phyloP scores from a whole-genome alignment of 1,284 basidiomycete genomes.

The Lentinula novae-zelandiae region DNA sequence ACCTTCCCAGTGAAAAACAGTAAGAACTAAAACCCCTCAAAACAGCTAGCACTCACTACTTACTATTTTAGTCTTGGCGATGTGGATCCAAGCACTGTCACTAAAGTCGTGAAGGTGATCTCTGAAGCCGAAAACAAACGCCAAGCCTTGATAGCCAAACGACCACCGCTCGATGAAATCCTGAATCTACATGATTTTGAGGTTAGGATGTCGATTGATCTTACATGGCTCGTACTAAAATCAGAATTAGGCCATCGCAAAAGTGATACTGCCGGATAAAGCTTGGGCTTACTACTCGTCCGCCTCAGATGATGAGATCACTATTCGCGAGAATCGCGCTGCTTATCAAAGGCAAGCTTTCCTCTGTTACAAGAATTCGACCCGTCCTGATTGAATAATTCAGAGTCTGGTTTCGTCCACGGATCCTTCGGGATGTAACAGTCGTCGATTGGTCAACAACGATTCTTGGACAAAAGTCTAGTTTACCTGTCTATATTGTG shows the following conservation, averaged over 20 bases:
- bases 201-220: conserved; percentile 32
- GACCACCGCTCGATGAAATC: conserved; percentile 74
- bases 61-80: conserved; percentile 53
- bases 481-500: conserved; percentile 78
- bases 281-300: conserved; percentile 91
- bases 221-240: neutral
- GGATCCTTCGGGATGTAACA: conserved; percentile 81
- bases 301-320: conserved; percentile 90
- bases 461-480: conserved; percentile 70
- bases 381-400: neutral
- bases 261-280: conserved; percentile 69
- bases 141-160: conserved; percentile 49
- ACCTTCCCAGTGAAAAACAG: conserved; percentile 78
- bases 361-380: neutral
- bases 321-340: conserved; percentile 82
- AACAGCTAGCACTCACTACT: neutral
- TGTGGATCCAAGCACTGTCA: conserved; percentile 62
- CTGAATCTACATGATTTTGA: conserved; percentile 92
- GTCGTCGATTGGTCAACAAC: conserved; percentile 81
- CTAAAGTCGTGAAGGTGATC: conserved; percentile 50
- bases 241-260: conserved; percentile 61
- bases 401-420: conserved; percentile 92
- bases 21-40: conserved; percentile 29
- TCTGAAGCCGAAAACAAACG: conserved; percentile 53
- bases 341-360: conserved; percentile 73